Evolutionary conservation across 176 grass and related monocot species (phyloP).

Genomic region (Rhynchospora tenuis): DNA sequence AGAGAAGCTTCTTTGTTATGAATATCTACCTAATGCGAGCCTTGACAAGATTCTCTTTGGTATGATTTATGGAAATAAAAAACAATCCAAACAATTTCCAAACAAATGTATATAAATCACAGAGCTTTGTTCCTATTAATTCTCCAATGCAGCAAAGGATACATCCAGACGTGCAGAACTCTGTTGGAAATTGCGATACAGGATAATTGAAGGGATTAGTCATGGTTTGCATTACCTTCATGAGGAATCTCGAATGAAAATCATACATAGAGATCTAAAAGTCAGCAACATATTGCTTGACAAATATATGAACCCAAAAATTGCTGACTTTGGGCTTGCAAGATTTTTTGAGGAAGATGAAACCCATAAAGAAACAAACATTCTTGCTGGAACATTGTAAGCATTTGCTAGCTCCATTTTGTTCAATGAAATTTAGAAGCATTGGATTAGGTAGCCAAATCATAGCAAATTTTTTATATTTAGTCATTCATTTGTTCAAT

Average conservation of each 20-base stretch:
- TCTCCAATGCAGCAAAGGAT: neutral
- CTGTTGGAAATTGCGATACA: neutral
- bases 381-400: slow-evolving; percentile 21
- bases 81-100: neutral
- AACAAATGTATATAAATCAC: no score
- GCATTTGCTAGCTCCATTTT: neutral
- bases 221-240: slow-evolving; percentile 20
- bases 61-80: neutral
- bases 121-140: neutral
- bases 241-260: slow-evolving; percentile 13
- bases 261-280: slow-evolving; percentile 22
- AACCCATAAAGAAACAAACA: slow-evolving; percentile 11
- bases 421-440: neutral
- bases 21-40: slow-evolving; percentile 15
- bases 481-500: no score
- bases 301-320: slow-evolving; percentile 18
- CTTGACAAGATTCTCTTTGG: slow-evolving; percentile 19
- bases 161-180: neutral
- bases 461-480: no score
- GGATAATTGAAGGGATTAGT: slow-evolving; percentile 17
- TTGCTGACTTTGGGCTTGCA: slow-evolving; percentile 22
- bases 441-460: no score
- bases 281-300: slow-evolving; percentile 16
- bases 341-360: slow-evolving; percentile 21
- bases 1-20: slow-evolving; percentile 19